Evolutionary conservation across 2,329 filamentous ascomycete genomes (phyloP), one percentile per base, ranked within the genome.

Genomic region (Chaetomium sp.): DNA sequence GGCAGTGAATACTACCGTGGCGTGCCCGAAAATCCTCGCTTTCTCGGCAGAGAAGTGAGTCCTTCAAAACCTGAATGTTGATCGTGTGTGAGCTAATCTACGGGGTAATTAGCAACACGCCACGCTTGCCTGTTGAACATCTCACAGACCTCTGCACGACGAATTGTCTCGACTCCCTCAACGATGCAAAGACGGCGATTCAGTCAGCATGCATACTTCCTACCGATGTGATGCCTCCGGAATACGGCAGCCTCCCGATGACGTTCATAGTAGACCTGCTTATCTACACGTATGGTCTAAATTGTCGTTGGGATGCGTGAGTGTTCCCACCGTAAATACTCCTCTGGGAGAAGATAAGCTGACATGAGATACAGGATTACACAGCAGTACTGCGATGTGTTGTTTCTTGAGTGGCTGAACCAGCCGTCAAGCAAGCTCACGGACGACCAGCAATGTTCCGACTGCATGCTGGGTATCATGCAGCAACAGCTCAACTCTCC

Each of bases 401-500:
- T 38, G 14, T 49, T 49, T 12, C 35, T 11, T 19, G 14, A 38
- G 46, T 49, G 46, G 46, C 46, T 49, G 14, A 40, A 38, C 35
- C 46, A 49, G 40, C 46, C n/a, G 14, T 48, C 45, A 37, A 8
- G 19, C 35, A 12, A 40, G 35, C 35, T 27, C 12, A 40, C 7
- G 8, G 14, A n/a, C 46, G 46, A 40, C 45, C 33, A 35, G 14
- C n/a, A 27, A 4, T 49, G 46, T 36, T 49, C 46, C 33, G 46
- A 49, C 46, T 49, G 46, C 46, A 27, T 32, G 35, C 35, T 49
- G 10, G 19, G 47, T 37, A 27, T 49, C 3, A 6, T 34, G 19
- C 36, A 49, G 47, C 36, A n/a, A 19, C 47, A 49, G 47, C 47
- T 49, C 37, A 49, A 49, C 35, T 40, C 47, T 14, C 46, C 46